A percentile compares a stretch with the other conserved stretches of the same genome.
phyloP scores from a whole-genome alignment of 345 rosid genomes.

The Boechera stricta region DNA sequence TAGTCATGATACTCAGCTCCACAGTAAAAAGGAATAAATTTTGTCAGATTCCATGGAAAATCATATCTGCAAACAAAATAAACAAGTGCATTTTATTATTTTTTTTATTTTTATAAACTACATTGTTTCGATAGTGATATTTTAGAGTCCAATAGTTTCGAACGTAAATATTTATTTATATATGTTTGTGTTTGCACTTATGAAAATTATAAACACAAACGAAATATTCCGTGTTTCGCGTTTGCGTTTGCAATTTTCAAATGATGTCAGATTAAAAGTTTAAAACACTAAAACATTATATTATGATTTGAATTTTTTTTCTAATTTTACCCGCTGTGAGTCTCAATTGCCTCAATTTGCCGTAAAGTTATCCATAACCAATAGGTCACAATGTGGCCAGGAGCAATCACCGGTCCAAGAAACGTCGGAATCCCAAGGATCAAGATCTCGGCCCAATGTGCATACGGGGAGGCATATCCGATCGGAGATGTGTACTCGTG shows the following conservation, averaged over 20 bases:
- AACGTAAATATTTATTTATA: background rate
- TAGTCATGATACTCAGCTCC: conserved; percentile 91
- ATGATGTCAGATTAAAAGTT: background rate
- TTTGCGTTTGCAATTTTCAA: background rate
- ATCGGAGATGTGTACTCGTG: conserved; percentile 78
- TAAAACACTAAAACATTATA: no score
- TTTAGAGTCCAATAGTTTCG: background rate
- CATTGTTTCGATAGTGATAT: background rate
- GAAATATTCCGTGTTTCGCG: no score
- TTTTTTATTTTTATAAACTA: background rate
- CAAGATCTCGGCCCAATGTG: conserved; percentile 84
- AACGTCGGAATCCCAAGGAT: conserved; percentile 82
- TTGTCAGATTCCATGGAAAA: conserved; percentile 71
- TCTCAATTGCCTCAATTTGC: conserved; percentile 80
- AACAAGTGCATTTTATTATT: background rate
- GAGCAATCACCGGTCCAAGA: conserved; percentile 81
- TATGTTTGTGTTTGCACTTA: background rate
- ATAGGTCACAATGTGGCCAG: conserved; percentile 75
- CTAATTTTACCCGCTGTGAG: conserved; percentile 73
- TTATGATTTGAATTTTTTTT: no score
- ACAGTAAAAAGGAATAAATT: conserved; percentile 78
- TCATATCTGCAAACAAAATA: conserved; percentile 58
- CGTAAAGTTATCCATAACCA: conserved; percentile 84
- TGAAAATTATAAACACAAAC: no score
- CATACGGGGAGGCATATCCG: conserved; percentile 75